Base-by-base conservation (phyloP, 2,329 filamentous ascomycete species). In the Neonectria hederae region DNA sequence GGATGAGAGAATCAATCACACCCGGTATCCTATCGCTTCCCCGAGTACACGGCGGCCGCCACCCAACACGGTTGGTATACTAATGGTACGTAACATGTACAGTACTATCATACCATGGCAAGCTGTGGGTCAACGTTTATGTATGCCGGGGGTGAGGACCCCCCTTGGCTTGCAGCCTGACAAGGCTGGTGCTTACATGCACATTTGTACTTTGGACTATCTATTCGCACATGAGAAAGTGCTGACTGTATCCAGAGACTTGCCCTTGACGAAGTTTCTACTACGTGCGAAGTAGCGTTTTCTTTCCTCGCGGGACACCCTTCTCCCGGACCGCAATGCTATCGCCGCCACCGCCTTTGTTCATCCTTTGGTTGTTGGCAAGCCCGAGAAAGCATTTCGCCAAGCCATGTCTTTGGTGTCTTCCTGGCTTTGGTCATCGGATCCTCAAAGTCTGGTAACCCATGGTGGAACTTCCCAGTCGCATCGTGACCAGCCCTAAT, bases 181-280 rank as follows among this genome's bases (percentile, higher is more conserved):
- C 56, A 63, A 51, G 62, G 62, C 62, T 64, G 56, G 62, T 59
- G 55, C 62, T 64, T 64, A 64, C 60, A 38, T 30, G 19, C 32
- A 32, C 22, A n/a, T 30, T 42, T n/a, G 26, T 9, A 24, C n/a
- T 24, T 14, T 42, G 17, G 21, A 42, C 54, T 54, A 49, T 45
- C 21, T 54, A n/a, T 30, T 17, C 32, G 22, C 19, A 35, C 30
- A 9, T 22, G 46, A 53, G 35, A 57, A 55, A 43, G 46, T 62
- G 59, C 54, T 62, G 46, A 46, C 54, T 53, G 45, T 56, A 30
- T 52, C 45, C 24, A 30, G 46, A 60, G 21, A 46, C 17, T 54
- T 42, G 21, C 19, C 19, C 38, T 45, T 60, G 57, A 24, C 17
- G 24, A 24, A 14, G 40, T 21, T 5, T 24, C 22, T 24, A 42